A percentile compares a stretch with the other conserved stretches of the same genome.
Conservation (phyloP, 305 asterid genomes). For the Fraxinus greggii region DNA sequence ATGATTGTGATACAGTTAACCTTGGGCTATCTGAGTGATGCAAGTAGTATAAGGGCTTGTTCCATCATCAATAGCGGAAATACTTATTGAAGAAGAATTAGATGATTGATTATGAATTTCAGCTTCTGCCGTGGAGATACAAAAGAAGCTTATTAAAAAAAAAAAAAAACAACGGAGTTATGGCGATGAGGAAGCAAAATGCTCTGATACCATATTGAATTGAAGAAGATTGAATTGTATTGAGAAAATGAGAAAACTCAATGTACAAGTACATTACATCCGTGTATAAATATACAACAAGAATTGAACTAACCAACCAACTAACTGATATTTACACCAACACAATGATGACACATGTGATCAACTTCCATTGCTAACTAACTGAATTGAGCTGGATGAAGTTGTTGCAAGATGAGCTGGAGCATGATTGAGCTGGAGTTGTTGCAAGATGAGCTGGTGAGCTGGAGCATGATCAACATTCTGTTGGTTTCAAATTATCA, state of each 20-base stretch:
- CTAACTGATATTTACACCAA: not conserved
- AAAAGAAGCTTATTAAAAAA: not conserved
- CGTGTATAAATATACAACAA: not conserved
- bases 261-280: not conserved
- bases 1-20: not conserved
- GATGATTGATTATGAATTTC: not conserved
- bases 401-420: too few relatives aligned
- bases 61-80: not conserved
- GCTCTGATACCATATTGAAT: not conserved
- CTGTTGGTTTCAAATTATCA: not conserved
- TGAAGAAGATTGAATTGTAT: not conserved
- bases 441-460: too few relatives aligned
- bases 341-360: not conserved
- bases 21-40: not conserved
- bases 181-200: not conserved
- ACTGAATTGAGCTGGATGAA: not conserved
- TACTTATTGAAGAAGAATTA: not conserved
- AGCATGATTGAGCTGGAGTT: too few relatives aligned
- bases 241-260: not conserved
- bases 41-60: not conserved
- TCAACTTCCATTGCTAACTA: not conserved
- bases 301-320: not conserved
- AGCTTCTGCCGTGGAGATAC: not conserved
- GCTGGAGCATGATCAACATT: not conserved
- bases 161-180: not conserved